phyloP scores from a whole-genome alignment of 2,329 filamentous ascomycete species.

The Penicillium sp. region DNA sequence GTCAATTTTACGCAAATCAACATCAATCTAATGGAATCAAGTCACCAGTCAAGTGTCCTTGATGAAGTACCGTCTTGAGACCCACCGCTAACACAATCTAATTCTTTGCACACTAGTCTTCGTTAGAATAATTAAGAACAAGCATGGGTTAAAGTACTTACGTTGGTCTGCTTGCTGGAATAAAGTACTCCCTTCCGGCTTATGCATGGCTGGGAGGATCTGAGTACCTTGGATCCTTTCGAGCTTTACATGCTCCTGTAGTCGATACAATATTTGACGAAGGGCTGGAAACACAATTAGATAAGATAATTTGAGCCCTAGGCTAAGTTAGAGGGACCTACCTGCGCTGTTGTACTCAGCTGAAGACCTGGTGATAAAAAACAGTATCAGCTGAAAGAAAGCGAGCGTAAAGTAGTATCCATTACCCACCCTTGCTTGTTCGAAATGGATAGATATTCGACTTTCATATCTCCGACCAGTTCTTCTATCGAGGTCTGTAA shows the following conservation, averaged over 20 bases:
- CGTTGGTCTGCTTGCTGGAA: conserved; percentile 32
- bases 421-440: conserved; percentile 6
- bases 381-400: background rate
- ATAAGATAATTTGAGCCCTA: accelerated
- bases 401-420: too few relatives aligned
- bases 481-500: conserved; percentile 3
- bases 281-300: background rate
- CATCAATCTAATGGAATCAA: background rate
- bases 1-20: background rate
- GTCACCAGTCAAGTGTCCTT: conserved; percentile 19
- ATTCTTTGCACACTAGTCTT: conserved; percentile 21
- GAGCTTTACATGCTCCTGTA: conserved; percentile 26
- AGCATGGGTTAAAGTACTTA: conserved; percentile 3
- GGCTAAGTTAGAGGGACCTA: background rate
- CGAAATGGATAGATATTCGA: conserved; percentile 11
- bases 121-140: background rate
- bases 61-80: conserved; percentile 5
- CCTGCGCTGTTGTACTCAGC: background rate
- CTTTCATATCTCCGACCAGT: conserved; percentile 12
- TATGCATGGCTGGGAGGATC: conserved; percentile 28
- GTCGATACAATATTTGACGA: conserved; percentile 16
- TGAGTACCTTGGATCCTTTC: conserved; percentile 22
- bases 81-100: conserved; percentile 17
- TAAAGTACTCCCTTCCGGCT: conserved; percentile 24
- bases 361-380: background rate